Base-by-base conservation (phyloP, 176 grass and related monocot species). In the Tillandsia fasciculata region DNA sequence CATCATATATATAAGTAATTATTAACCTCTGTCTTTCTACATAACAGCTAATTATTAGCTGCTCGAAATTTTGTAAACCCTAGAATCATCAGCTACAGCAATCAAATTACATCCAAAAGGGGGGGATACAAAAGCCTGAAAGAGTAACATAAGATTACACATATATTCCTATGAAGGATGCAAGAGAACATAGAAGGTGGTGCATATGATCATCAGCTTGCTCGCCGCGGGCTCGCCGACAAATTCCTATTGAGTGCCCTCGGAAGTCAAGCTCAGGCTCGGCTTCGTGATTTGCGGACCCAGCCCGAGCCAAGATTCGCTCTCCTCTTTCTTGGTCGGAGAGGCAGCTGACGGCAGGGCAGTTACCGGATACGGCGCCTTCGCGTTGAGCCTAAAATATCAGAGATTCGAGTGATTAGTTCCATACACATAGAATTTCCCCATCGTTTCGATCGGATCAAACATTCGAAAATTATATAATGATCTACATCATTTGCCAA, bases 271-370 rank as follows among this genome's bases (percentile, higher is more conserved):
- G 42, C 33, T 51, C 3, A 51, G 67, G 18, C 18, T 65, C 42
- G 81, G 49, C 47, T 74, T 73, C 28, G 76, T 48, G 27, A 73
- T 63, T 51, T 89, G 87, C 11, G 80, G 73, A 13, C 73, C 78
- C 65, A 96, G 74, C 29, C 87, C 87, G 66, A 99, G 95, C 95
- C 95, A 99, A 64, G 82, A 33, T 69, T 86, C 82, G 76, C 67
- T 84, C 68, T 99, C 87, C 69, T 92, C 87, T 74, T 87, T 68
- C 71, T 85, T 85, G 42, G 83, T 52, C 49, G 73, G 49, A 64
- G 82, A 26, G 10, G 61, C 53, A 12, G 81, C 81, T 70, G 65
- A 64, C 28, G 91, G 73, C 14, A 82, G 81, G 77, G 64, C 49
- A 27, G 66, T 27, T 64, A 63, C 61, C 50, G 87, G 81, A 51